Percentiles rank a stretch among this genome's conserved stretches.
Evolutionary conservation across 2,329 filamentous ascomycete species (phyloP).

Genomic region (Cercospora sp.): DNA sequence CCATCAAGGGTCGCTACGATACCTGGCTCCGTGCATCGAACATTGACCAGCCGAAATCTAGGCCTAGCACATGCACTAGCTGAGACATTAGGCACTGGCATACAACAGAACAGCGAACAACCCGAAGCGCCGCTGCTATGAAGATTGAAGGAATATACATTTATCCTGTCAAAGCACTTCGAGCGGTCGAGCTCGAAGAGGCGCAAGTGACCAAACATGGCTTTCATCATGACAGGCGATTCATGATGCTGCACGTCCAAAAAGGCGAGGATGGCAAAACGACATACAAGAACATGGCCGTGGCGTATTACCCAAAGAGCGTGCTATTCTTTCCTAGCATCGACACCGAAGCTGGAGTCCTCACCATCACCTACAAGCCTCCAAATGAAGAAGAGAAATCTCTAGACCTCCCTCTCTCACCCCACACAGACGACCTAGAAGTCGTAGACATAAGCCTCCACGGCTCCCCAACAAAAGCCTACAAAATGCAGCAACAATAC

Average conservation of each 20-base stretch:
- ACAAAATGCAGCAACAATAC: conserved; percentile 46
- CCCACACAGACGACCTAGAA: conserved; percentile 40
- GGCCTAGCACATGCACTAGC: neutral
- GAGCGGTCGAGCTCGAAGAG: conserved; percentile 41
- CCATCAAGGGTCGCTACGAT: neutral
- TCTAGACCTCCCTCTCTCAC: conserved; percentile 44
- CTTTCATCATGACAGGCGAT: conserved; percentile 48
- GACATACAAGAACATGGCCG: conserved; percentile 45
- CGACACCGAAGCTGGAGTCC: conserved; percentile 32
- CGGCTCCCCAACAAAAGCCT: conserved; percentile 44
- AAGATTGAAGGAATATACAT: conserved; percentile 44
- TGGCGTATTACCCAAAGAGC: conserved; percentile 44
- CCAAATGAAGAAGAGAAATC: conserved; percentile 33
- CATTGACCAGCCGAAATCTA: neutral
- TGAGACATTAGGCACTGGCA: neutral
- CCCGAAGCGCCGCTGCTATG: conserved; percentile 23
- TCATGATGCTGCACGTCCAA: conserved; percentile 45
- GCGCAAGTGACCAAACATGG: conserved; percentile 47
- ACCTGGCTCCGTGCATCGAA: neutral
- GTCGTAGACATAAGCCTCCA: conserved; percentile 48
- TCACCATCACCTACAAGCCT: conserved; percentile 45
- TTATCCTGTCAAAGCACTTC: conserved; percentile 52
- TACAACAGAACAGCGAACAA: neutral
- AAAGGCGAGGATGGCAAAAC: conserved; percentile 35
- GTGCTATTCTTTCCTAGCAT: conserved; percentile 46